Percentiles rank a stretch among this genome's conserved stretches.
These are phyloP conservation scores for Akanthomyces lecanii DNA, from an alignment of 2,329 filamentous ascomycete genomes.

Conservation along the genomic window DNA sequence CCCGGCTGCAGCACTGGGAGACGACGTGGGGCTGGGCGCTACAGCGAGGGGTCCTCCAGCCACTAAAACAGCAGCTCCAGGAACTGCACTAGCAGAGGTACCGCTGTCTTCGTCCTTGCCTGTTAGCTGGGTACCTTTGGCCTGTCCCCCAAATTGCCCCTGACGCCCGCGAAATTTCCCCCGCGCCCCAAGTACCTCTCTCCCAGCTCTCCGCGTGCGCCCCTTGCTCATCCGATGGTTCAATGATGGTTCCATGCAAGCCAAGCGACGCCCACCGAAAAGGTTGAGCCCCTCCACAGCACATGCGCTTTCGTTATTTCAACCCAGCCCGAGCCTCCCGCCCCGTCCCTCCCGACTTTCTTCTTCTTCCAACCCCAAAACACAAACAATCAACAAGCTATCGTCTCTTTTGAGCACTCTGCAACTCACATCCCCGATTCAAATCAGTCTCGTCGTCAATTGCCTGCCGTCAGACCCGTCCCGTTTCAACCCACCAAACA, in stretches of 20 bases:
- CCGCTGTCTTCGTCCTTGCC: not conserved
- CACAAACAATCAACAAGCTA: not conserved
- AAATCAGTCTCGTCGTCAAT: slow-evolving; percentile 7
- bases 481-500: not conserved
- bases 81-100: no score
- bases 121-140: slow-evolving; percentile 3
- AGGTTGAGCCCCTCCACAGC: slow-evolving; percentile 15
- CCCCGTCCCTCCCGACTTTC: slow-evolving; percentile 17
- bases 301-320: slow-evolving; percentile 19
- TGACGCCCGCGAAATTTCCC: not conserved
- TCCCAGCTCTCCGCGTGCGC: not conserved
- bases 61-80: no score
- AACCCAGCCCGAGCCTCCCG: slow-evolving; percentile 22
- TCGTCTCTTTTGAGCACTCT: not conserved
- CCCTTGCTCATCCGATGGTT: not conserved
- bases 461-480: not conserved
- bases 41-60: not conserved
- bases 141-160: not conserved
- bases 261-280: slow-evolving; percentile 7
- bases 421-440: not conserved
- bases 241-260: not conserved
- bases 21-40: not conserved
- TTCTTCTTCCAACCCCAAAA: slow-evolving; percentile 19
- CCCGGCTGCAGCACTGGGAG: not conserved
- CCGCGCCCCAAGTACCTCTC: slow-evolving; percentile 2